A percentile compares a stretch with the other conserved stretches of the same genome.
These are phyloP conservation scores for Laetiporus sulphureus DNA, from an alignment of 1,284 basidiomycete species.

Conservation along the genomic window DNA sequence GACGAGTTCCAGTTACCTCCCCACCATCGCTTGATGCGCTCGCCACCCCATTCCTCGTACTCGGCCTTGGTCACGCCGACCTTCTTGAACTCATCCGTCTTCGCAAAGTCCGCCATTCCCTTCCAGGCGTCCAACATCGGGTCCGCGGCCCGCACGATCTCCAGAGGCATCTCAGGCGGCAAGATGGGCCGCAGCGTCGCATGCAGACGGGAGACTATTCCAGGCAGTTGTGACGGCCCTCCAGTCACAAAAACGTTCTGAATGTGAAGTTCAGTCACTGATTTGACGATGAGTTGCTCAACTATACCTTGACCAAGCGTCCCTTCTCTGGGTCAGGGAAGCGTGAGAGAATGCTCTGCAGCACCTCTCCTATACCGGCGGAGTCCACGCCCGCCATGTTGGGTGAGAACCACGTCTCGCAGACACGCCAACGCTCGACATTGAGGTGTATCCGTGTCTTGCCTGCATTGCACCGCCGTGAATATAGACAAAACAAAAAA, in stretches of 20 bases:
- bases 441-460: slow-evolving; percentile 83
- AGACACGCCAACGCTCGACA: slow-evolving; percentile 90
- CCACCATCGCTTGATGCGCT: slow-evolving; percentile 77
- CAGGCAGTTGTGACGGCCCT: slow-evolving; percentile 69
- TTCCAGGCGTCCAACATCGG: slow-evolving; percentile 81
- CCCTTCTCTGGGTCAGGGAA: slow-evolving; percentile 62
- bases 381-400: slow-evolving; percentile 92
- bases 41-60: slow-evolving; percentile 90
- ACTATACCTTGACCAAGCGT: slow-evolving; percentile 26
- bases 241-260: slow-evolving; percentile 94
- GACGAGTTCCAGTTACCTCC: slow-evolving; percentile 72
- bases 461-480: slow-evolving; percentile 28
- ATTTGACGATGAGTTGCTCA: neutral
- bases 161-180: slow-evolving; percentile 69
- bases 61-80: slow-evolving; percentile 68
- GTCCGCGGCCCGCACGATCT: slow-evolving; percentile 57
- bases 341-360: slow-evolving; percentile 80
- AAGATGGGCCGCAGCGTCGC: slow-evolving; percentile 73
- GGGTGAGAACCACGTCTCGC: slow-evolving; percentile 93
- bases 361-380: slow-evolving; percentile 88
- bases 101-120: slow-evolving; percentile 85
- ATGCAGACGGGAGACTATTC: slow-evolving; percentile 64
- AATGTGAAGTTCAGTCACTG: neutral
- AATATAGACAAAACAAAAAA: neutral
- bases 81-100: slow-evolving; percentile 48